phyloP scores from a whole-genome alignment of 2,329 filamentous ascomycete species.

The Stagonosporopsis tanaceti region DNA sequence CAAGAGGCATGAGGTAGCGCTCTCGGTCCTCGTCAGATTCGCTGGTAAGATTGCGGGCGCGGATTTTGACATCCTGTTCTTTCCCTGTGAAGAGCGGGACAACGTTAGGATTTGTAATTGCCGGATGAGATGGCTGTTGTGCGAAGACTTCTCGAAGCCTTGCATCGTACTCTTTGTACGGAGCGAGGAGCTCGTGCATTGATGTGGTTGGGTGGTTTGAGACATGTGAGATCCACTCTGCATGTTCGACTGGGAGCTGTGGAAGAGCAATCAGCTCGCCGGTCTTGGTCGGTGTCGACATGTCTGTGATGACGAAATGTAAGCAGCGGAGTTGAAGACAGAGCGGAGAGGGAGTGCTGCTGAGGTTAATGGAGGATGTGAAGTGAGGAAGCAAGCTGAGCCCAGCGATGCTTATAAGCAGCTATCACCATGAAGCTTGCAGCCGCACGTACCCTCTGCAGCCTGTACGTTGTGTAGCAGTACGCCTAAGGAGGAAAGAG shows the following conservation, averaged over 20 bases:
- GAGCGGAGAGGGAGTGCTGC: background rate
- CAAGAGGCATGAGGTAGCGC: slow-evolving; percentile 74
- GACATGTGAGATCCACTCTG: slow-evolving; percentile 62
- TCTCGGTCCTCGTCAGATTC: slow-evolving; percentile 69
- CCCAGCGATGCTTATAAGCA: slow-evolving; percentile 2
- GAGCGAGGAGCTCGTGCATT: slow-evolving; percentile 67
- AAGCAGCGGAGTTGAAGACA: background rate
- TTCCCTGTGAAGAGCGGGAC: slow-evolving; percentile 68
- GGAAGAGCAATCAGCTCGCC: slow-evolving; percentile 41
- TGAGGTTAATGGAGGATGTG: background rate
- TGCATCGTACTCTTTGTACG: slow-evolving; percentile 73
- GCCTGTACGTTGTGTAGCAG: slow-evolving; percentile 1
- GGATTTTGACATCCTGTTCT: slow-evolving; percentile 66
- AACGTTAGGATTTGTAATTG: slow-evolving; percentile 68
- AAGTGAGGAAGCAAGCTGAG: background rate
- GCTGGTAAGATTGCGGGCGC: slow-evolving; percentile 65
- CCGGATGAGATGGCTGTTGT: slow-evolving; percentile 68
- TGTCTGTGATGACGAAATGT: slow-evolving; percentile 2
- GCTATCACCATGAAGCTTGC: background rate
- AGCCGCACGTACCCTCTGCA: slow-evolving; percentile 1
- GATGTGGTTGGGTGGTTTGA: slow-evolving; percentile 61
- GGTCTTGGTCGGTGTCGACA: slow-evolving; percentile 19
- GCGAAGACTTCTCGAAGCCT: slow-evolving; percentile 73
- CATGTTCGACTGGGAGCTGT: slow-evolving; percentile 48
- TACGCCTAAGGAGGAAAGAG: background rate